phyloP scores from a whole-genome alignment of 768 basidiomycete species.

The Harrya chromipes region DNA sequence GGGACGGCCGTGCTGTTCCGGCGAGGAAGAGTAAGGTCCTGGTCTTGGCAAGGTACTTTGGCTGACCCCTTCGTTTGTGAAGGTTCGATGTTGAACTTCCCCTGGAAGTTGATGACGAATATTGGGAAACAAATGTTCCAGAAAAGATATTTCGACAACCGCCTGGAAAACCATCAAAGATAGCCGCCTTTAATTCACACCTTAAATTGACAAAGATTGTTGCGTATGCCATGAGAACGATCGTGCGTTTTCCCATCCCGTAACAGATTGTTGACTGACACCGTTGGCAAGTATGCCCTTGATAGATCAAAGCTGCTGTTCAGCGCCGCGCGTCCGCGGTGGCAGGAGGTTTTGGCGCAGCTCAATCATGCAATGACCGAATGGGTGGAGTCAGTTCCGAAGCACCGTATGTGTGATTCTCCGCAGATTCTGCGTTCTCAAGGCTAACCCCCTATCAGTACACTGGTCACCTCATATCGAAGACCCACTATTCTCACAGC shows the following conservation, averaged over 20 bases:
- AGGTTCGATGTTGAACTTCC: conserved; percentile 85
- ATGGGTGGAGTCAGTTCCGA: conserved; percentile 69
- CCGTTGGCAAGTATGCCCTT: conserved; percentile 54
- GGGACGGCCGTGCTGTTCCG: conserved; percentile 54
- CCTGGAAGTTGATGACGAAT: conserved; percentile 79
- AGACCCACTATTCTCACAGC: conserved; percentile 47
- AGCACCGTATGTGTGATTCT: conserved; percentile 50
- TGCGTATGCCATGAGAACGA: conserved; percentile 64
- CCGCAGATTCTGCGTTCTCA: neutral
- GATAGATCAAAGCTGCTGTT: conserved; percentile 58
- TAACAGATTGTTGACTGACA: neutral
- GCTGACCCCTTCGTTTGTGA: conserved; percentile 14
- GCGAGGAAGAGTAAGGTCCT: conserved; percentile 64
- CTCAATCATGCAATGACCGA: conserved; percentile 67
- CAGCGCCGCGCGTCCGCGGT: conserved; percentile 50
- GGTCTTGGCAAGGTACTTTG: neutral
- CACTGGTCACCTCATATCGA: conserved; percentile 55
- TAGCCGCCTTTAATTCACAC: conserved; percentile 61
- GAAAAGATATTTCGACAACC: conserved; percentile 66
- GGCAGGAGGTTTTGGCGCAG: conserved; percentile 61
- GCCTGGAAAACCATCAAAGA: conserved; percentile 48
- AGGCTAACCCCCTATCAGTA: conserved; percentile 35
- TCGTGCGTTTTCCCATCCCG: conserved; percentile 43
- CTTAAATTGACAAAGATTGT: conserved; percentile 68
- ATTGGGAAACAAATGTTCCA: conserved; percentile 59